Evolutionary conservation across 768 basidiomycete genomes (phyloP).

Genomic region (Artomyces pyxidatus): DNA sequence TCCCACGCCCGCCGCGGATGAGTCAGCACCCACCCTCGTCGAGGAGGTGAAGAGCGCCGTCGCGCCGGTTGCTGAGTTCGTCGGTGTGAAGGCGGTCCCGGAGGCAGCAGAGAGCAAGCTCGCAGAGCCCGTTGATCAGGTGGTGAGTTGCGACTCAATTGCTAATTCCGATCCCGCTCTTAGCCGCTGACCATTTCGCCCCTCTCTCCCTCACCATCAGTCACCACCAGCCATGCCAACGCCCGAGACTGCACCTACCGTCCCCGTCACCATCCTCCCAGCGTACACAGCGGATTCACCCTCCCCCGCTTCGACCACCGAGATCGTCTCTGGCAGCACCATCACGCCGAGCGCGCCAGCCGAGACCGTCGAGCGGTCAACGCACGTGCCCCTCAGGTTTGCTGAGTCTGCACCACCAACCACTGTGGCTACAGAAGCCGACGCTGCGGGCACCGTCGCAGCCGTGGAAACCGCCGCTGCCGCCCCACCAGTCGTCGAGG

Average conservation of each 20-base stretch:
- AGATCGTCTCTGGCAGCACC: neutral
- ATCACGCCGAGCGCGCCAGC: neutral
- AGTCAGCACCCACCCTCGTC: neutral
- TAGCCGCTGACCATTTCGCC: neutral
- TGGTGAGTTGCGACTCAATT: neutral
- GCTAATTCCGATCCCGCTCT: neutral
- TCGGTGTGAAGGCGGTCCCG: constrained; percentile 1
- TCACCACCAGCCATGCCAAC: neutral
- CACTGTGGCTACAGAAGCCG: neutral
- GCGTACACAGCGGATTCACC: neutral
- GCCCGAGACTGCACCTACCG: neutral
- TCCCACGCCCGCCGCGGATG: neutral
- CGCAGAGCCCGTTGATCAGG: constrained; percentile 1
- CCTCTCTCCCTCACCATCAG: neutral
- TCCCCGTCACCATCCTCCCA: neutral
- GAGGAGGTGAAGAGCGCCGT: neutral
- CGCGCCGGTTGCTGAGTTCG: neutral
- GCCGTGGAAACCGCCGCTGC: neutral
- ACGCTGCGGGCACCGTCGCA: neutral
- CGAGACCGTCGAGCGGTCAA: constrained; percentile 1
- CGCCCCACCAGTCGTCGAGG: neutral
- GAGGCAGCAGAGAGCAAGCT: constrained; percentile 2
- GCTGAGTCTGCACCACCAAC: neutral
- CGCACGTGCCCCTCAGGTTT: constrained; percentile 2
- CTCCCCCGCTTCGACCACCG: neutral